Conservation (phyloP, 2,329 filamentous ascomycete genomes). For the Claviceps sp. region DNA sequence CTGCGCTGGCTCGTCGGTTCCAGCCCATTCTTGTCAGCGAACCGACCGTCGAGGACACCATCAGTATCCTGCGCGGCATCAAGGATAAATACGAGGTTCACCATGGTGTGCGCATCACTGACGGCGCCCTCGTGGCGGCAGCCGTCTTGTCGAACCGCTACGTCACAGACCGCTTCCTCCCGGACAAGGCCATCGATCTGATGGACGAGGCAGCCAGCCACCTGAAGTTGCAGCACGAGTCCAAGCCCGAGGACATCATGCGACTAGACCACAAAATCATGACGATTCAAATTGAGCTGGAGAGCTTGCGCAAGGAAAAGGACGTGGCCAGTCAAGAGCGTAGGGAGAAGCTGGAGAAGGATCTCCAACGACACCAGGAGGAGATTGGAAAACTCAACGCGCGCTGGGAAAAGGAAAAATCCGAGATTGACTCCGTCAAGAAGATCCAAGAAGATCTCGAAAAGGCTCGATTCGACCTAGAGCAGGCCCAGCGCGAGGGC, state of each 20-base stretch:
- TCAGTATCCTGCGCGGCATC: constrained; percentile 90
- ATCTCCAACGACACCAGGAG: constrained; percentile 62
- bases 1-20: constrained; percentile 80
- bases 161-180: constrained; percentile 88
- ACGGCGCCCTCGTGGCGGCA: constrained; percentile 81
- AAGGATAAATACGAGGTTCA: constrained; percentile 97
- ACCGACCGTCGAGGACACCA: constrained; percentile 79
- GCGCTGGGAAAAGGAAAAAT: constrained; percentile 81
- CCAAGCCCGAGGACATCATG: constrained; percentile 90
- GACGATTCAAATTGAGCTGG: constrained; percentile 93
- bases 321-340: constrained; percentile 82
- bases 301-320: constrained; percentile 86
- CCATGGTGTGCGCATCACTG: constrained; percentile 89
- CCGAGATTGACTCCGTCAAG: constrained; percentile 78
- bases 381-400: constrained; percentile 63
- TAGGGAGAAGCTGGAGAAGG: constrained; percentile 69
- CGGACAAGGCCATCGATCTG: constrained; percentile 93
- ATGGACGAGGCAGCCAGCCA: constrained; percentile 93
- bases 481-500: constrained; percentile 74
- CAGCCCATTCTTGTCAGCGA: constrained; percentile 92
- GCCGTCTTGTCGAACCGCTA: constrained; percentile 90
- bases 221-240: constrained; percentile 84
- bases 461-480: constrained; percentile 69
- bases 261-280: constrained; percentile 88
- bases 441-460: constrained; percentile 81